Evolutionary conservation across 2,329 filamentous ascomycete genomes (phyloP).

Genomic region (Epichloe sibirici): DNA sequence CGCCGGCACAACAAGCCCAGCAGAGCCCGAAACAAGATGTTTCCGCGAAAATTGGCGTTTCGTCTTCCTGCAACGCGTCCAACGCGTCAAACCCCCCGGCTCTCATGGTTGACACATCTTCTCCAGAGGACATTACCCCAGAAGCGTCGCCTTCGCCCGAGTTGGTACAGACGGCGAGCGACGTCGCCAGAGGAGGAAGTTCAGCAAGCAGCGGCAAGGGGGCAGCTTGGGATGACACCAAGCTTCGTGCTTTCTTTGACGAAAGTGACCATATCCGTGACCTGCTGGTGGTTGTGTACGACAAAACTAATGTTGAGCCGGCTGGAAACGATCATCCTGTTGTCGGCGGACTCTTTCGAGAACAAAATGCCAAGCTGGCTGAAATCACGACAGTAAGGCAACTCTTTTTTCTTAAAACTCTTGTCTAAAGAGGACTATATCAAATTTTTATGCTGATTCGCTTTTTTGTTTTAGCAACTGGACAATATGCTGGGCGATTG

Average conservation of each 20-base stretch:
- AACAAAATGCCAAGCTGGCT: constrained; percentile 74
- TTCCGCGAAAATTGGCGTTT: not conserved
- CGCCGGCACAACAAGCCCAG: constrained; percentile 10
- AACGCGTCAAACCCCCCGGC: constrained; percentile 47
- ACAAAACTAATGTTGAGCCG: constrained; percentile 73
- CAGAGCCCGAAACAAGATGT: constrained; percentile 12
- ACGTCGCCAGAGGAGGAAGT: constrained; percentile 22
- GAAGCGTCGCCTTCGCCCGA: constrained; percentile 54
- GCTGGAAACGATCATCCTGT: constrained; percentile 77
- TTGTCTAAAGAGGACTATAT: not conserved
- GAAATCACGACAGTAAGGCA: constrained; percentile 67
- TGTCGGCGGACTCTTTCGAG: constrained; percentile 66
- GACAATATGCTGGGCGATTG: constrained; percentile 79
- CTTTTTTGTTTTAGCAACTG: constrained; percentile 44
- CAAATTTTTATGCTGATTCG: not conserved
- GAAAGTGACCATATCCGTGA: constrained; percentile 82
- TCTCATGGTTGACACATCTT: constrained; percentile 59
- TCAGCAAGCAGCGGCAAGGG: constrained; percentile 24
- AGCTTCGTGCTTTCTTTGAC: constrained; percentile 80
- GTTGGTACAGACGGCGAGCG: constrained; percentile 35
- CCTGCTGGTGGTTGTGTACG: constrained; percentile 81
- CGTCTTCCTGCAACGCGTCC: constrained; percentile 23
- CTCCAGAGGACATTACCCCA: constrained; percentile 53
- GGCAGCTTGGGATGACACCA: constrained; percentile 73
- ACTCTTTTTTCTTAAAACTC: not conserved